A percentile compares a stretch with the other conserved stretches of the same genome.
These are phyloP conservation scores for Lagenaria siceraria DNA, from an alignment of 306 rosid species.

Conservation along the genomic window DNA sequence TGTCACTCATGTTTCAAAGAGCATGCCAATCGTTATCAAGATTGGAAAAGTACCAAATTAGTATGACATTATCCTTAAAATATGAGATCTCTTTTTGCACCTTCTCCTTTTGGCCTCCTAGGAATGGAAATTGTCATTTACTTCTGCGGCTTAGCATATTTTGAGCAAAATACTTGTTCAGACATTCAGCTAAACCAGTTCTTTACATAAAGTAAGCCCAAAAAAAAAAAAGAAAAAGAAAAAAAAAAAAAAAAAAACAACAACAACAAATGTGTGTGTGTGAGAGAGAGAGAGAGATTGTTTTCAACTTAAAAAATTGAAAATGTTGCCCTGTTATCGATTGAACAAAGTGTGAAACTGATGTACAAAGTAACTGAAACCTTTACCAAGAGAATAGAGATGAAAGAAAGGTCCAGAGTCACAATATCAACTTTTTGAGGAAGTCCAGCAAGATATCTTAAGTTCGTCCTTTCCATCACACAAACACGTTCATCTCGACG, in stretches of 20 bases:
- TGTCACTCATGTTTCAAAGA: background rate
- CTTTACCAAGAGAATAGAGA: constrained; percentile 83
- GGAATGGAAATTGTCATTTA: background rate
- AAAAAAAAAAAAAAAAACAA: no score
- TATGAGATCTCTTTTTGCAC: background rate
- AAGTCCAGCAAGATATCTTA: constrained; percentile 72
- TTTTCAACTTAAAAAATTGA: background rate
- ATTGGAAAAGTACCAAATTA: background rate
- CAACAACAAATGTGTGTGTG: no score
- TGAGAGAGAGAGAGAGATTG: no score
- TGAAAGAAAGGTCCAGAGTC: constrained; percentile 90
- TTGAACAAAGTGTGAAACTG: background rate
- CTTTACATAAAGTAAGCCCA: background rate
- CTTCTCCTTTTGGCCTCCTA: background rate
- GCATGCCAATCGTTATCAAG: background rate
- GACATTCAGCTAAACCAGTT: background rate
- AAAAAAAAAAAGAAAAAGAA: no score
- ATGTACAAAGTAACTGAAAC: constrained; percentile 1
- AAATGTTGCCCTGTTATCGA: background rate
- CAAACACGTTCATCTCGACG: constrained; percentile 66
- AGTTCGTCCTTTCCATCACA: constrained; percentile 77
- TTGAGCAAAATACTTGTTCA: background rate
- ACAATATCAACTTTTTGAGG: constrained; percentile 86
- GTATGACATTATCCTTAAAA: background rate
- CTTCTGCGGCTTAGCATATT: background rate